These are phyloP conservation scores for Triticum monococcum DNA, from an alignment of 176 grass and related monocot genomes.

Conservation along the genomic window DNA sequence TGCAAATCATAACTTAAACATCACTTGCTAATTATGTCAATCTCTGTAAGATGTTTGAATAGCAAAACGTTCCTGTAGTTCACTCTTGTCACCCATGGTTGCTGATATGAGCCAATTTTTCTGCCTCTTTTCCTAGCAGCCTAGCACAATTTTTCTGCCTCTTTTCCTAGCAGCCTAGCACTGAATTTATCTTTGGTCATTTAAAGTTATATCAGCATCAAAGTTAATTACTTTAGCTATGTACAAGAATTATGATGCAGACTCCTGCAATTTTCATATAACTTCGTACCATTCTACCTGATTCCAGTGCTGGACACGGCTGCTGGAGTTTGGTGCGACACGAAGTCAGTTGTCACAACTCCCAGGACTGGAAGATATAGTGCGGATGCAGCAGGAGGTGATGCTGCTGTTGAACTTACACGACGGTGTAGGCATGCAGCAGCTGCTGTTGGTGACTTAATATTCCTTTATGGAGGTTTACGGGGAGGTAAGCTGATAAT, in stretches of 20 bases:
- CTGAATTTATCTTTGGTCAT: slow-evolving; percentile 8
- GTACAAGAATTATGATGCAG: neutral
- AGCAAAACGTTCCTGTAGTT: slow-evolving; percentile 6
- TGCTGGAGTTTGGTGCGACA: slow-evolving; percentile 99
- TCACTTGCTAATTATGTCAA: slow-evolving; percentile 3
- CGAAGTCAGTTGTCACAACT: slow-evolving; percentile 88
- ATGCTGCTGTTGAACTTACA: slow-evolving; percentile 89
- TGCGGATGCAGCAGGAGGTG: slow-evolving; percentile 91
- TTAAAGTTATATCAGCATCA: neutral
- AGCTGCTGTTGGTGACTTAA: slow-evolving; percentile 88
- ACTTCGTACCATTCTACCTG: slow-evolving; percentile 19
- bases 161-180: neutral
- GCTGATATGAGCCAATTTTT: neutral
- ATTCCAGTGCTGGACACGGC: slow-evolving; percentile 95
- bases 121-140: neutral
- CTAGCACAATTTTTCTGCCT: neutral
- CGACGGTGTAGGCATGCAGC: slow-evolving; percentile 93
- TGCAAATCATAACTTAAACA: neutral
- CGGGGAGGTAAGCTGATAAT: slow-evolving; percentile 69
- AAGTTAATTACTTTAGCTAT: neutral
- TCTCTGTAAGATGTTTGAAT: neutral
- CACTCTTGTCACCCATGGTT: slow-evolving; percentile 6
- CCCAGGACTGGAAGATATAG: slow-evolving; percentile 92
- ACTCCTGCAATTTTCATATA: neutral
- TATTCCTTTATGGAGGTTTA: slow-evolving; percentile 97